These are phyloP conservation scores for Chrysosporium keratinophilum DNA, from an alignment of 2,329 filamentous ascomycete species.

Conservation along the genomic window DNA sequence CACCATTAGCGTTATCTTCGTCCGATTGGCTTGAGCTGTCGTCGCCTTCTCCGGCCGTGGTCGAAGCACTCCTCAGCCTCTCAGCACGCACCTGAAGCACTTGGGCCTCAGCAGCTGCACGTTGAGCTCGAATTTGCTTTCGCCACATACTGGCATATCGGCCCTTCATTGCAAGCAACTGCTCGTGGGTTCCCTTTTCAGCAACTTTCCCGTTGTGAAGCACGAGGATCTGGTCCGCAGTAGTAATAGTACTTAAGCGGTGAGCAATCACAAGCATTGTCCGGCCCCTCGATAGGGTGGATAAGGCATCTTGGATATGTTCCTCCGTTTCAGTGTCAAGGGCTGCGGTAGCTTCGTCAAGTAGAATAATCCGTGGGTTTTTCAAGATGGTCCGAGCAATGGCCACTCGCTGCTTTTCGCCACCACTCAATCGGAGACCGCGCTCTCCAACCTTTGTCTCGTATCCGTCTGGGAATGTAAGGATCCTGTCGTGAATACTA, in stretches of 20 bases:
- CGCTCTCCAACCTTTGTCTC: conserved; percentile 84
- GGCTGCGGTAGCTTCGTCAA: conserved; percentile 83
- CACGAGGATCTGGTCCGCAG: conserved; percentile 75
- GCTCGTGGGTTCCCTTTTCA: conserved; percentile 68
- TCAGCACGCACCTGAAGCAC: conserved; percentile 36
- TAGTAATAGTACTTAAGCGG: conserved; percentile 73
- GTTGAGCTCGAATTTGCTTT: conserved; percentile 72
- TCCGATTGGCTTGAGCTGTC: conserved; percentile 43
- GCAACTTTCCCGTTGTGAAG: conserved; percentile 64
- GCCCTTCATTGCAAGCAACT: conserved; percentile 59
- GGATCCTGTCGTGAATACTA: conserved; percentile 85
- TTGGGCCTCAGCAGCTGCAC: conserved; percentile 52
- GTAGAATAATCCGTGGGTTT: conserved; percentile 78
- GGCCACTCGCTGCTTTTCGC: conserved; percentile 86
- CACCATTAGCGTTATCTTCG: conserved; percentile 28
- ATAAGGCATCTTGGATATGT: conserved; percentile 79
- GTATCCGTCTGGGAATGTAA: conserved; percentile 80
- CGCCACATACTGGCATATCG: conserved; percentile 80
- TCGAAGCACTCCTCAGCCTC: conserved; percentile 34
- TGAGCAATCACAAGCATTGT: conserved; percentile 95
- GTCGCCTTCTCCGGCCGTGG: conserved; percentile 28
- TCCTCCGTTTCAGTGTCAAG: conserved; percentile 87
- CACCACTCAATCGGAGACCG: conserved; percentile 74
- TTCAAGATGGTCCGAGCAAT: conserved; percentile 91
- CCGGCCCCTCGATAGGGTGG: conserved; percentile 68